Percentiles rank a stretch among this genome's conserved stretches.
These are phyloP conservation scores for Bertia moriformis DNA, from an alignment of 2,329 filamentous ascomycete species.

Conservation along the genomic window DNA sequence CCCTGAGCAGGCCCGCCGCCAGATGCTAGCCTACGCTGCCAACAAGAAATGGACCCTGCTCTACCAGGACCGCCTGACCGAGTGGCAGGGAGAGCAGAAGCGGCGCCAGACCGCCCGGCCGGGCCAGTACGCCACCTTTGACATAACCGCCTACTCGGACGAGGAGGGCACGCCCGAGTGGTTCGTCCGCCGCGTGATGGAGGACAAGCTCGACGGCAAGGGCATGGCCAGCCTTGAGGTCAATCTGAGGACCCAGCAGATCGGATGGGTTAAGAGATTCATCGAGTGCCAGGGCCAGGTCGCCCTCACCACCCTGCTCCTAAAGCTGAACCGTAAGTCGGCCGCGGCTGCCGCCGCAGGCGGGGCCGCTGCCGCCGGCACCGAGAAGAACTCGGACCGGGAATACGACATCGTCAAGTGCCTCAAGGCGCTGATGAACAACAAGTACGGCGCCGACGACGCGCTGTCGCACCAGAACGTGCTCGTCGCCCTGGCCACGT, in stretches of 20 bases:
- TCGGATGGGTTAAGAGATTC: conserved; percentile 92
- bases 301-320: conserved; percentile 80
- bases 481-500: conserved; percentile 72
- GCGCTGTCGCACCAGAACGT: conserved; percentile 81
- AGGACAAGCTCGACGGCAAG: conserved; percentile 83
- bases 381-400: conserved; percentile 70
- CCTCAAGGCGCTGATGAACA: conserved; percentile 95
- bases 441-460: conserved; percentile 96
- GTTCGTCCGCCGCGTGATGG: conserved; percentile 95
- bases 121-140: conserved; percentile 53
- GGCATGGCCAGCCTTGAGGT: conserved; percentile 86
- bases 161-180: conserved; percentile 95
- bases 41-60: conserved; percentile 96
- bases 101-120: conserved; percentile 61
- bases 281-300: conserved; percentile 96
- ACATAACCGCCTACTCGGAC: conserved; percentile 66
- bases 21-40: conserved; percentile 91
- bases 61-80: conserved; percentile 83
- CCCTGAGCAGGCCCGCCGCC: conserved; percentile 80
- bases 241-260: conserved; percentile 87
- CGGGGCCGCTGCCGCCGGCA: conserved; percentile 33
- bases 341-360: conserved; percentile 56
- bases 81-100: conserved; percentile 90
- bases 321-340: conserved; percentile 84
- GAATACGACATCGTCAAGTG: conserved; percentile 98